Evolutionary conservation across 2,329 filamentous ascomycete genomes (phyloP), one percentile per base, ranked within the genome.

Genomic region (Bipolaris cookei): DNA sequence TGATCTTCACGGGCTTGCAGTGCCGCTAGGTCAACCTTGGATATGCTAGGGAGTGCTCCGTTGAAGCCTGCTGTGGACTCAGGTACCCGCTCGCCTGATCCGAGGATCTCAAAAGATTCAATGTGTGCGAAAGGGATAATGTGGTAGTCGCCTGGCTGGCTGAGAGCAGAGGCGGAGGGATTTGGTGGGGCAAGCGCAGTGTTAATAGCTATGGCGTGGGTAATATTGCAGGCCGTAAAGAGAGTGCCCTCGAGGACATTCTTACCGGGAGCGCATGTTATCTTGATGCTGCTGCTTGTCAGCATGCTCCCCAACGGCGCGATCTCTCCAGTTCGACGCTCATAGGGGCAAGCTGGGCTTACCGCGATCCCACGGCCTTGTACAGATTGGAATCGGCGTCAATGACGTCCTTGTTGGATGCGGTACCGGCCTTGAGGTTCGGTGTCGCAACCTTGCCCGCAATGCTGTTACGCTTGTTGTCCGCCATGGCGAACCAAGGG

Each of bases 331-430:
- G 10, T 13, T 34, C 14, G 14, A 8, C 18, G 32, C 28, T 13
- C 6, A 21, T 2, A 20, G 7, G 32, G 7, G 39, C 23, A n/a
- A 38, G 21, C 16, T 38, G 20, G 30, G 39, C 83, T 74, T 80
- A 88, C 86, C 84, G 83, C 63, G 84, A 83, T 63, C 86, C 86
- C 71, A 88, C 83, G 47, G 83, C 83, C 74, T 83, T 85, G 73
- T 81, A 83, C 69, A 88, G 75, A 49, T 81, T 81, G 54, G 81
- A 81, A 54, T 86, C 82, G 43, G 80, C 72, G 68, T 82, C 77
- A 63, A 81, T 79, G 68, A 80, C 79, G 56, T 78, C 77, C 59
- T 79, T 76, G 59, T 68, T 71, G 55, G 75, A 69, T 57, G 70
- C 77, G 56, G 74, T 65, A 56, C 71, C 76, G 51, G 77, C 70